Base-by-base conservation (phyloP, 768 basidiomycete species). In the Leccinum variicolor region DNA sequence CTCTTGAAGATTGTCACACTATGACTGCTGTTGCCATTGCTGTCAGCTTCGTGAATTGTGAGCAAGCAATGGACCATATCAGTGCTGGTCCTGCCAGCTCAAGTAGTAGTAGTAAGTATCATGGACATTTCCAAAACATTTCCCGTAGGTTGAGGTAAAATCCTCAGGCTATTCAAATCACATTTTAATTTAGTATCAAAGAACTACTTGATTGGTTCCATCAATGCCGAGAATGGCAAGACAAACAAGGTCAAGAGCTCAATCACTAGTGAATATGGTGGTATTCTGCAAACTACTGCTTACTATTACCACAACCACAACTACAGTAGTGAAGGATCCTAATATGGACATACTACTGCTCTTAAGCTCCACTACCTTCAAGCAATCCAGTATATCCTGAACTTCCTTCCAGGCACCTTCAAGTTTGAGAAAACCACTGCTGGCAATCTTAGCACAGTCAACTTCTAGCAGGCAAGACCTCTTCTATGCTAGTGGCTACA, bases 61-160 rank as follows among this genome's bases (percentile, higher is more conserved):
- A n/a, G n/a, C n/a, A n/a, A n/a, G n/a, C n/a, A n/a, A n/a, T n/a
- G 62, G 94, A 96, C 73, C 93, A 95, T 75, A 94, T 96, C 74
- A 90, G 89, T 59, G 95, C 95, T 71, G 96, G 95, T 80, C 96
- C 48, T 98, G 96, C n/a, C n/a, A n/a, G 96, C 85, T 98, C 80
- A 98, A 98, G 79, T 98, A 95, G n/a, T n/a, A n/a, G n/a, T n/a
- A n/a, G n/a, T n/a, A 98, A 98, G 79, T 98, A 95, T 82, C 93
- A 96, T 80, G 96, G 96, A 61, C 96, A 98, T 76, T 86, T 98
- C 69, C 84, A 97, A 75, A 98, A 98, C 82, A 98, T 97, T 73
- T 97, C 95, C 31, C 91, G 90, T 90, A 61, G 61, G 86, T 81
- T 3, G 14, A 19, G 10, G 36, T 0, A 48, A 21, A 34, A 11